Percentiles rank a stretch among this genome's conserved stretches.
Evolutionary conservation across 768 basidiomycete species (phyloP).

Genomic region (Asterophora parasitica): DNA sequence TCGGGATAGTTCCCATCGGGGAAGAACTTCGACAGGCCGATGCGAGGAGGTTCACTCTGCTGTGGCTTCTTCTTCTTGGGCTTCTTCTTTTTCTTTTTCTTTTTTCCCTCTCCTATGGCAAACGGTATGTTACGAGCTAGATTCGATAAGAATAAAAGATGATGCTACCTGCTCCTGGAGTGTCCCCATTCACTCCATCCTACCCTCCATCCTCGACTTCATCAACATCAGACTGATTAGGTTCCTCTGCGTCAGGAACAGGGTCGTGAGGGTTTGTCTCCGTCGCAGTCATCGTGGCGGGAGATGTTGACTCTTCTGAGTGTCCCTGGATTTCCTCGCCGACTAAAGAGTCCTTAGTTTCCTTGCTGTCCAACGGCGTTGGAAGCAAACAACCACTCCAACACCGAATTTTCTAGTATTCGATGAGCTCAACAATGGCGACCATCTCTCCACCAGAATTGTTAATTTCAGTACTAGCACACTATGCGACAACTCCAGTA

Average conservation of each 20-base stretch:
- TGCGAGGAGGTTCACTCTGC: conserved; percentile 89
- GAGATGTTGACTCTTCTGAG: not conserved
- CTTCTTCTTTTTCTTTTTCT: conserved; percentile 95
- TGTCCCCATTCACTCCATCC: conserved; percentile 13
- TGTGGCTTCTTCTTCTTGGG: conserved; percentile 76
- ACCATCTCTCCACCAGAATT: conserved; percentile 19
- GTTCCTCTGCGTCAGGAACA: conserved; percentile 10
- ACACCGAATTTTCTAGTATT: not conserved
- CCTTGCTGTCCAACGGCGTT: not conserved
- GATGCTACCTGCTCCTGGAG: conserved; percentile 16
- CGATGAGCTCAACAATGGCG: not conserved
- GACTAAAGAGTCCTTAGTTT: no score
- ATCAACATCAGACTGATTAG: conserved; percentile 8
- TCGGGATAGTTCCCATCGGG: conserved; percentile 83
- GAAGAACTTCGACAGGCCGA: conserved; percentile 87
- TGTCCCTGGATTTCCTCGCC: not conserved
- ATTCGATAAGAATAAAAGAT: not conserved
- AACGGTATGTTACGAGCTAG: not conserved
- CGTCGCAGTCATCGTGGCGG: conserved; percentile 8
- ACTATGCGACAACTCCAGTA: conserved; percentile 15
- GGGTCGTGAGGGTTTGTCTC: conserved; percentile 9
- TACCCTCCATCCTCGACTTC: conserved; percentile 22
- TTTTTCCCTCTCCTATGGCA: conserved; percentile 50
- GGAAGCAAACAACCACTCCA: conserved; percentile 8
- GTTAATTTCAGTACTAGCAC: conserved; percentile 20